These are phyloP conservation scores for Chaetoscypha palmicola DNA, from an alignment of 2,329 filamentous ascomycete species.

Conservation along the genomic window DNA sequence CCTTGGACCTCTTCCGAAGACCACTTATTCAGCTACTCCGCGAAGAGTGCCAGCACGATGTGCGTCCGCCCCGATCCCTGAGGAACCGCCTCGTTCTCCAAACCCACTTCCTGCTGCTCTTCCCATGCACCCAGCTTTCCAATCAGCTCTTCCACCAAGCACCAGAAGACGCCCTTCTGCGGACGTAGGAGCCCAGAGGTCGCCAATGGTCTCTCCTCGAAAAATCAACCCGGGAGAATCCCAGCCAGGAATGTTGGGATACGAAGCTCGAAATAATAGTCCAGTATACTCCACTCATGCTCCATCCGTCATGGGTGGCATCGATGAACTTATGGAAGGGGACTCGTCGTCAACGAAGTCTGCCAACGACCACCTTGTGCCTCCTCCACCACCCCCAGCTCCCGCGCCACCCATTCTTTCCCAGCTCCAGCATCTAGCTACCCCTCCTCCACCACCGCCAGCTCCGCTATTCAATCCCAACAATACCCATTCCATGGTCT, in stretches of 20 bases:
- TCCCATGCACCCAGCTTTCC: constrained; percentile 38
- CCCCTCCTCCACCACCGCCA: constrained; percentile 54
- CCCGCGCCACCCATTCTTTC: constrained; percentile 47
- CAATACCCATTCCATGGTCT: constrained; percentile 31
- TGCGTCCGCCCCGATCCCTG: constrained; percentile 53
- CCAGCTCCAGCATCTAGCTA: constrained; percentile 56
- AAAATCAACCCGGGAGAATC: constrained; percentile 28
- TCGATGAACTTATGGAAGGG: constrained; percentile 40
- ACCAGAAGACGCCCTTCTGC: constrained; percentile 25
- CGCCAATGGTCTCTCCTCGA: constrained; percentile 21
- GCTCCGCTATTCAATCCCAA: constrained; percentile 42
- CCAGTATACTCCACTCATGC: constrained; percentile 20
- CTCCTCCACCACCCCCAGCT: constrained; percentile 47
- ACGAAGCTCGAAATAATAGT: constrained; percentile 26
- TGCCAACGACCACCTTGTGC: constrained; percentile 44
- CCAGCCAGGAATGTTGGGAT: constrained; percentile 28
- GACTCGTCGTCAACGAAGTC: constrained; percentile 30
- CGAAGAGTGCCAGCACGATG: constrained; percentile 43
- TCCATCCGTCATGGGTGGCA: constrained; percentile 35
- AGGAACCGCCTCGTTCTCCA: constrained; percentile 34
- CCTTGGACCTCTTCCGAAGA: constrained; percentile 29
- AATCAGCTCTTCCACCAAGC: constrained; percentile 33
- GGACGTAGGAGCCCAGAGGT: constrained; percentile 9
- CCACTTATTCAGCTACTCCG: constrained; percentile 39
- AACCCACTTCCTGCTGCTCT: constrained; percentile 29